Conservation (phyloP, 139 green algal genomes). For the Chlorella sorokiniana region DNA sequence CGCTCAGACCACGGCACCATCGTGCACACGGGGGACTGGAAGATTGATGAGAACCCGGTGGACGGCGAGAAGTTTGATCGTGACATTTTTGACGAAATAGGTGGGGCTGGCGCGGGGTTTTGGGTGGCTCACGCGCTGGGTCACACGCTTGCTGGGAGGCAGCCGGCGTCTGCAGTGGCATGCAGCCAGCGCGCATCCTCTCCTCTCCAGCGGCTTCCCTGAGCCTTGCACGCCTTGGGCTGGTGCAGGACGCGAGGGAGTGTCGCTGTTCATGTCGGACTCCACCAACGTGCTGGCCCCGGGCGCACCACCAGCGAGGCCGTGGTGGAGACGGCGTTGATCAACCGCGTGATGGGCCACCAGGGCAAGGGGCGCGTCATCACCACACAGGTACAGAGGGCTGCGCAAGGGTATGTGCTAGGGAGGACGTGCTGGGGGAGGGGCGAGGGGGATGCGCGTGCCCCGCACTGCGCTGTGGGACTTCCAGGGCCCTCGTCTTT, state of each 20-base stretch:
- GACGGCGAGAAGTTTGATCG: constrained; percentile 94
- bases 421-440: not conserved
- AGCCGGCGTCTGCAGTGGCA: not conserved
- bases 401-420: too few species aligned
- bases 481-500: too few species aligned
- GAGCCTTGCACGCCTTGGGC: not conserved
- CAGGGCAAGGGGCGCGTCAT: constrained; percentile 89
- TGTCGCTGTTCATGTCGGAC: constrained; percentile 95
- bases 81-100: constrained; percentile 79
- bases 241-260: constrained; percentile 70
- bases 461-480: too few species aligned
- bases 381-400: constrained; percentile 64
- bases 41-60: constrained; percentile 97
- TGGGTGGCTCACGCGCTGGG: not conserved
- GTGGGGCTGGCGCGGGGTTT: constrained; percentile 37
- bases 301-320: constrained; percentile 87
- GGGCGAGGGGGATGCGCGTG: too few species aligned
- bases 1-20: constrained; percentile 89
- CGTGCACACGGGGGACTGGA: constrained; percentile 94
- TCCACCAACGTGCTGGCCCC: constrained; percentile 96
- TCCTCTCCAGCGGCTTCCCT: too few species aligned
- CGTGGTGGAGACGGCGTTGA: constrained; percentile 75
- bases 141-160: not conserved
- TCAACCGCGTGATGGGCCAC: constrained; percentile 73
- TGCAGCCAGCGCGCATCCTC: too few species aligned